Evolutionary conservation across 2,329 filamentous ascomycete genomes (phyloP), one percentile per base, ranked within the genome.

Genomic region (Thermoascus crustaceus): DNA sequence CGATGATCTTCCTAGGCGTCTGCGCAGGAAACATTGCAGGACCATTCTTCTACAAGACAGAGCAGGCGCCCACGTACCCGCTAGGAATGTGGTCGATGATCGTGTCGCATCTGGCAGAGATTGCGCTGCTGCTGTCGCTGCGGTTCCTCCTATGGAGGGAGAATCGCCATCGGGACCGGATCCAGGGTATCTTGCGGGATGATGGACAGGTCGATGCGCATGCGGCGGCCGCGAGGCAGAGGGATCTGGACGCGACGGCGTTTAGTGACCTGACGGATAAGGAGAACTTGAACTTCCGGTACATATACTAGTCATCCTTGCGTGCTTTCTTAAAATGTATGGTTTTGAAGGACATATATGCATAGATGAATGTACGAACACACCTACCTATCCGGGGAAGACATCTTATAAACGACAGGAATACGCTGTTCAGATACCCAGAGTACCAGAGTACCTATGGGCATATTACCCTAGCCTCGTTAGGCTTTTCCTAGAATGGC

Each of bases 21-120:
- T 78, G 74, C 46, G 65, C 71, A 1, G 76, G 75, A 4, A 79
- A 80, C 46, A 76, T 80, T 26, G 69, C 67, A 3, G 72, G 75
- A 0, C 77, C 77, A 0, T 78, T 79, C 54, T 79, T 80, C 57
- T 80, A 78, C 54, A 69, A 70, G 33, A 56, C 66, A 0, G 48
- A 63, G 10, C 73, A 80, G 45, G 55, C 63, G 46, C 71, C 71
- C 3, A 55, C 50, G 1, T 75, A 75, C 33, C 33, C 52, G 13
- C 59, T 73, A 23, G 71, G 71, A 1, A 74, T 75, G 33, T 74
- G 71, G 69, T 71, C 65, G 9, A 74, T 75, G 66, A 72, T 75
- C 37, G 68, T 72, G 20, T 66, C 66, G 3, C 69, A 74, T 41
- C 49, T 74, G 13, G 56, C 73, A 8, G 72, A 76, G 50, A 70